Percentiles rank a stretch among this genome's conserved stretches.
phyloP scores from a whole-genome alignment of 2,329 filamentous ascomycete species.

The Chrysoporthe cubensis region DNA sequence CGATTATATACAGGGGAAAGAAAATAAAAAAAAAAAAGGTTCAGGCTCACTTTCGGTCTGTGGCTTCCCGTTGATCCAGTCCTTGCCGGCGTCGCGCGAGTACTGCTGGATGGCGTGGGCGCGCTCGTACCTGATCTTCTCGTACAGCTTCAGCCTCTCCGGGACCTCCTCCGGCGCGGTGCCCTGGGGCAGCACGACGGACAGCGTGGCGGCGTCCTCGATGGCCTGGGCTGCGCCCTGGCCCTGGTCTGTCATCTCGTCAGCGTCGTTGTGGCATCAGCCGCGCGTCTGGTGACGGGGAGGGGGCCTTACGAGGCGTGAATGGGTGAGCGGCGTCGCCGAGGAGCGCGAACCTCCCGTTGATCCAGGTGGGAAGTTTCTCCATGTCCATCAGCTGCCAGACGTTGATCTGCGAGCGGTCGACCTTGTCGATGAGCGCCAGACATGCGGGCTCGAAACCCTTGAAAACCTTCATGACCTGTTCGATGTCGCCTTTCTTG shows the following conservation, averaged over 20 bases:
- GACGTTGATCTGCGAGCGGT: conserved; percentile 52
- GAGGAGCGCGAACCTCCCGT: conserved; percentile 58
- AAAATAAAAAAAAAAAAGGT: background rate
- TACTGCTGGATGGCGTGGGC: conserved; percentile 61
- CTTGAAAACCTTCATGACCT: conserved; percentile 44
- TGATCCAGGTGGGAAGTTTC: conserved; percentile 57
- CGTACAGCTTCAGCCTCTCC: conserved; percentile 61
- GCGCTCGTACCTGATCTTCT: conserved; percentile 60
- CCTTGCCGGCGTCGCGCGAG: conserved; percentile 56
- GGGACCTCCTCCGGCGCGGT: conserved; percentile 51
- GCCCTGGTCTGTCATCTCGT: conserved; percentile 46
- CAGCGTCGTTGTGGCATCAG: background rate
- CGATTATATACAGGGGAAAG: conserved; percentile 30
- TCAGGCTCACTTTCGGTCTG: conserved; percentile 46
- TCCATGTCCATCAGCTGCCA: conserved; percentile 69
- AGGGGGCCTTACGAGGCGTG: conserved; percentile 52
- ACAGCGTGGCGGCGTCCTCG: conserved; percentile 66
- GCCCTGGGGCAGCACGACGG: conserved; percentile 55
- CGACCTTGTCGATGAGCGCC: conserved; percentile 46
- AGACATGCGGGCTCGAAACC: conserved; percentile 48
- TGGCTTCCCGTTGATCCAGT: conserved; percentile 44
- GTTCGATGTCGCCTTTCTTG: conserved; percentile 40
- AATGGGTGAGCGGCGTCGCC: conserved; percentile 74
- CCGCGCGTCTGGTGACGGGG: too few species aligned
- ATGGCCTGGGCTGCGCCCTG: conserved; percentile 68